Conservation (phyloP, 495 filamentous ascomycete species). For the Amphirosellinia nigrospora region DNA sequence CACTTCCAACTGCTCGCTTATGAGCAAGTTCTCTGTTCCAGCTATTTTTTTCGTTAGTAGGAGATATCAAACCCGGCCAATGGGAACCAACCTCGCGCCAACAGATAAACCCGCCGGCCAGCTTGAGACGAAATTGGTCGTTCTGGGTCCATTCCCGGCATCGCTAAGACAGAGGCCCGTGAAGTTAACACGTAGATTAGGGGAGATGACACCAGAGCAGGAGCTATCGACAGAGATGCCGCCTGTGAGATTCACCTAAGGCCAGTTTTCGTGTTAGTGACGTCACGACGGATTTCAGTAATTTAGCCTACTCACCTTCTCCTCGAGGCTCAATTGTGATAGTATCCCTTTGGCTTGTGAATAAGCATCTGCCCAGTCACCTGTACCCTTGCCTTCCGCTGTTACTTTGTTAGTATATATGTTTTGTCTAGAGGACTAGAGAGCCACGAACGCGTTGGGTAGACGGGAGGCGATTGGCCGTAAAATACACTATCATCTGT, state of each 20-base stretch:
- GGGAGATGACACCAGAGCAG: slow-evolving; percentile 59
- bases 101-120: slow-evolving; percentile 64
- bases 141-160: slow-evolving; percentile 65
- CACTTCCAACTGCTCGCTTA: slow-evolving; percentile 51
- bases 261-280: neutral
- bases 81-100: slow-evolving; percentile 55
- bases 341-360: slow-evolving; percentile 61
- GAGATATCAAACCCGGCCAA: too few species aligned
- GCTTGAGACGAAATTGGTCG: slow-evolving; percentile 64
- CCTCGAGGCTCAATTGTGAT: slow-evolving; percentile 61
- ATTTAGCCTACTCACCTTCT: slow-evolving; percentile 55
- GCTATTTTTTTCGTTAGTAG: slow-evolving; percentile 45
- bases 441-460: slow-evolving; percentile 57
- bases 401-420: slow-evolving; percentile 69
- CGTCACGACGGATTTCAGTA: neutral
- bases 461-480: slow-evolving; percentile 62
- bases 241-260: slow-evolving; percentile 57
- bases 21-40: slow-evolving; percentile 63
- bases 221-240: slow-evolving; percentile 50
- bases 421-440: neutral
- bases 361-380: slow-evolving; percentile 57
- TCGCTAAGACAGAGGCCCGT: slow-evolving; percentile 69
- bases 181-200: slow-evolving; percentile 63
- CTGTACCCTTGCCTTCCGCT: slow-evolving; percentile 55
- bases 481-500: slow-evolving; percentile 58